Base-by-base conservation (phyloP, 805 yeast genomes). In the Teunomyces panamensis region DNA sequence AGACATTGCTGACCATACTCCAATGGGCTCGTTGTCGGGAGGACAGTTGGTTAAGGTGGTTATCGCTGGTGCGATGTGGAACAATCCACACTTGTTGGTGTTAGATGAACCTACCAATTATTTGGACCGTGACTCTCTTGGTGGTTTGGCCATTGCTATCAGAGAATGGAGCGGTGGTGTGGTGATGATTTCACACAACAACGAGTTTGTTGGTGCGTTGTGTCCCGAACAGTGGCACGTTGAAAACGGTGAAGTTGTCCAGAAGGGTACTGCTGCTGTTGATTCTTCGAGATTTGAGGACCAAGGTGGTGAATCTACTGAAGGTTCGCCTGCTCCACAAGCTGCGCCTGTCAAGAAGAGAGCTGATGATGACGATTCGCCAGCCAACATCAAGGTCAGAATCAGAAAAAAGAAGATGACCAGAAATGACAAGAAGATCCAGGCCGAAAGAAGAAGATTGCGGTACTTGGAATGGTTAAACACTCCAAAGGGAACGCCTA, bases 51-150 rank as follows among this genome's bases (percentile, higher is more conserved):
- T 92, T 51, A 92, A 92, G 72, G 98, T 92, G 54, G 99, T 92
- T 51, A 92, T 92, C 74, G 98, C 98, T 10, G 99, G 98, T 72
- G 97, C 98, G 55, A 92, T 92, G 94, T 92, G 99, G 99, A 92
- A 94, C 73, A 94, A 92, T 66, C 99, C 99, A 14, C 99, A 92
- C 69, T 80, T 92, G 69, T 80, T 92, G 54, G 99, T 92, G 37
- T 79, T 92, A 52, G 99, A 92, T 71, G 99, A 92, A 80, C 99
- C 99, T 67, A 92, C 98, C 62, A 92, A 92, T 75, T 92, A 94
- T 77, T 78, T 92, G 73, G 99, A 92, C 71, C 86, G 99, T 78
- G 99, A 92, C 68, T 91, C 98, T 24, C 78, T 92, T 53, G 99
- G 98, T 69, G 99, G 97, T 42, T 79, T 92, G 57, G 98, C 99